These are phyloP conservation scores for Aspergillus jensenii DNA, from an alignment of 2,329 filamentous ascomycete genomes.

Conservation along the genomic window DNA sequence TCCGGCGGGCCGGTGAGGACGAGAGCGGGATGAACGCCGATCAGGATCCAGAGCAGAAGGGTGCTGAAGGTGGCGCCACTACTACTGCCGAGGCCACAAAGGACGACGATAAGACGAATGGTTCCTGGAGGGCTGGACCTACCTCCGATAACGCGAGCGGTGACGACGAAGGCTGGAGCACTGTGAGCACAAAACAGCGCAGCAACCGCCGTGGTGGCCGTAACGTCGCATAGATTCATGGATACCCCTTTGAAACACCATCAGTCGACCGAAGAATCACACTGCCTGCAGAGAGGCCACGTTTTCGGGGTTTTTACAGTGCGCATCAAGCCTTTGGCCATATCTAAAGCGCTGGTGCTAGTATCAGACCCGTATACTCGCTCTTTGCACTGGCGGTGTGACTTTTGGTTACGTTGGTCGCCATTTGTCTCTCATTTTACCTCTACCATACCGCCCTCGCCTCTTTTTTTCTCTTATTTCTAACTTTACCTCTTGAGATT, in stretches of 20 bases:
- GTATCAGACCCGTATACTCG: background rate
- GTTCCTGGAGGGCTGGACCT: constrained; percentile 42
- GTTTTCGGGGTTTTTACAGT: background rate
- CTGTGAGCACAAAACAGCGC: constrained; percentile 45
- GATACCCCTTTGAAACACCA: constrained; percentile 30
- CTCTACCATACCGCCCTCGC: constrained; percentile 15
- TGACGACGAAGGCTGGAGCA: constrained; percentile 52
- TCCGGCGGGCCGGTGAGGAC: constrained; percentile 51
- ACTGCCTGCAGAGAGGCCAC: constrained; percentile 2
- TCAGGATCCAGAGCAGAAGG: constrained; percentile 51
- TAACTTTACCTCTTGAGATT: constrained; percentile 8
- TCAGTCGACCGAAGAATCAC: constrained; percentile 18
- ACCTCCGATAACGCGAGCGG: constrained; percentile 33
- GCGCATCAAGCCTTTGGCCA: background rate
- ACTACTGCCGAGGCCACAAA: constrained; percentile 53
- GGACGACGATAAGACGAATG: constrained; percentile 45
- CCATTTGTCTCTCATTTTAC: constrained; percentile 22
- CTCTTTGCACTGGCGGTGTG: constrained; percentile 10
- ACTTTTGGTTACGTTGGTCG: constrained; percentile 28
- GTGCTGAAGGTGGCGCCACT: constrained; percentile 44
- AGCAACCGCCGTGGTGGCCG: constrained; percentile 46
- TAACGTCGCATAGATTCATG: constrained; percentile 40
- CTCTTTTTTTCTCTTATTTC: constrained; percentile 17
- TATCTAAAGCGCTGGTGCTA: background rate
- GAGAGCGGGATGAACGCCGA: constrained; percentile 51